phyloP scores from a whole-genome alignment of 2,329 filamentous ascomycete genomes.

The Dothideomycetidae sp. region DNA sequence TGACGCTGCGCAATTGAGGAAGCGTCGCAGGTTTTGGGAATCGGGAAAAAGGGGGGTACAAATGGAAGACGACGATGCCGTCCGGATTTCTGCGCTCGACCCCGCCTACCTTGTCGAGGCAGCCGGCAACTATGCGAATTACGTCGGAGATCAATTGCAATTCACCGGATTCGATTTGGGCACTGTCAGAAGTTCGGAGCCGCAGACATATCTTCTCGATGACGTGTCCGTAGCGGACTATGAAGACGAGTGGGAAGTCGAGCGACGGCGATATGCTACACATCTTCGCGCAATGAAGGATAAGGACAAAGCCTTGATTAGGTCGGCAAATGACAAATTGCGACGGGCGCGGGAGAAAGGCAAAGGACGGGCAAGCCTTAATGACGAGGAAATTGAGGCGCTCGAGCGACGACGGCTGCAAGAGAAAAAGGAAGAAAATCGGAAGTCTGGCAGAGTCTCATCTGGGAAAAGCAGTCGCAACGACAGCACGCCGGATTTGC shows the following conservation, averaged over 20 bases:
- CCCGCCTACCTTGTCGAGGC: slow-evolving; percentile 21
- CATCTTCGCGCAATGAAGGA: slow-evolving; percentile 45
- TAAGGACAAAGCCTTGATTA: slow-evolving; percentile 60
- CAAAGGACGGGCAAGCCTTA: slow-evolving; percentile 65
- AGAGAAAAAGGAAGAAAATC: slow-evolving; percentile 7
- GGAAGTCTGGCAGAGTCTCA: slow-evolving; percentile 11
- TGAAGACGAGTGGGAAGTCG: slow-evolving; percentile 28
- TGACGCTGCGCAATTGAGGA: slow-evolving; percentile 5
- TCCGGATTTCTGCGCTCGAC: slow-evolving; percentile 28
- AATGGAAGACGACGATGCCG: slow-evolving; percentile 33
- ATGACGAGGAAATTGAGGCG: slow-evolving; percentile 64
- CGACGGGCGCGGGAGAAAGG: slow-evolving; percentile 62
- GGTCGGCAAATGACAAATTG: slow-evolving; percentile 67
- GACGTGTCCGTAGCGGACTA: slow-evolving; percentile 33
- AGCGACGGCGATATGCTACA: slow-evolving; percentile 26
- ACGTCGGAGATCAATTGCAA: slow-evolving; percentile 33
- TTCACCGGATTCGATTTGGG: slow-evolving; percentile 35
- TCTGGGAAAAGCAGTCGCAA: slow-evolving; percentile 20
- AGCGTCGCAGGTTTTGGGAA: slow-evolving; percentile 8
- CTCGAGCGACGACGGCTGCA: slow-evolving; percentile 44
- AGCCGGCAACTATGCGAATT: slow-evolving; percentile 17
- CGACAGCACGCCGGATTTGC: slow-evolving; percentile 24
- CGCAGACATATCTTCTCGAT: slow-evolving; percentile 30
- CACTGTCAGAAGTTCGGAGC: slow-evolving; percentile 29
- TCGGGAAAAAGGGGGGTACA: slow-evolving; percentile 8